phyloP scores from a whole-genome alignment of 495 filamentous ascomycete genomes.

The Hypoxylon fuscum region DNA sequence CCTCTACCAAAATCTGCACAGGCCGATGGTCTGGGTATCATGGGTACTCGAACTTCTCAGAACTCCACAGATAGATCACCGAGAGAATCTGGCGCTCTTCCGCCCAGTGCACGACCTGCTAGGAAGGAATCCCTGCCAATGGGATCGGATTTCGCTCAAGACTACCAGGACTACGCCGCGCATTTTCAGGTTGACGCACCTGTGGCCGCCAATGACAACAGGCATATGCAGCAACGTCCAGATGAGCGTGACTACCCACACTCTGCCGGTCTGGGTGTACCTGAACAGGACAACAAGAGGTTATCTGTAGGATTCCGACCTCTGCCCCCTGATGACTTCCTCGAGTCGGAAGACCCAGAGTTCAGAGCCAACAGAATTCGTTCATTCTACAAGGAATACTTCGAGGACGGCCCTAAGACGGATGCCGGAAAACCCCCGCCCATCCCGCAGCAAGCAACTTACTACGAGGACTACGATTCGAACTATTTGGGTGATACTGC shows the following conservation, averaged over 20 bases:
- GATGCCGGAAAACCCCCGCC: slow-evolving; percentile 56
- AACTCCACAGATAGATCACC: slow-evolving; percentile 25
- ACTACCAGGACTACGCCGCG: slow-evolving; percentile 39
- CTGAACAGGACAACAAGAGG: slow-evolving; percentile 72
- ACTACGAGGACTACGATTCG: slow-evolving; percentile 75
- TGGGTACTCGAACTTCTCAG: slow-evolving; percentile 24
- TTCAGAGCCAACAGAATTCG: slow-evolving; percentile 94
- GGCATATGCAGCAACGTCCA: slow-evolving; percentile 45
- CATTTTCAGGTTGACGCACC: slow-evolving; percentile 38
- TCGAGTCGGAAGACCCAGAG: slow-evolving; percentile 84
- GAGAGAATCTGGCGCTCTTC: slow-evolving; percentile 8
- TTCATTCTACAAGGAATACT: slow-evolving; percentile 99
- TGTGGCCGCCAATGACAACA: slow-evolving; percentile 10
- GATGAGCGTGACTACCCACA: slow-evolving; percentile 44
- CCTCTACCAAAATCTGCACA: slow-evolving; percentile 7
- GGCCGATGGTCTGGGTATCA: slow-evolving; percentile 25
- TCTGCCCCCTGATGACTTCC: slow-evolving; percentile 78
- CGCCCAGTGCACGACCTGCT: slow-evolving; percentile 19
- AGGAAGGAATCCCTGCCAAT: slow-evolving; percentile 40
- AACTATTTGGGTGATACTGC: slow-evolving; percentile 68
- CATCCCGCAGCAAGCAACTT: slow-evolving; percentile 52
- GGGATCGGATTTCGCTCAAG: slow-evolving; percentile 16
- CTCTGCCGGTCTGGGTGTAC: slow-evolving; percentile 58
- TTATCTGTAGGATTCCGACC: slow-evolving; percentile 92
- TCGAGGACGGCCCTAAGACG: slow-evolving; percentile 78